phyloP scores from a whole-genome alignment of 2,329 filamentous ascomycete genomes.

The Venturia aucupariae region DNA sequence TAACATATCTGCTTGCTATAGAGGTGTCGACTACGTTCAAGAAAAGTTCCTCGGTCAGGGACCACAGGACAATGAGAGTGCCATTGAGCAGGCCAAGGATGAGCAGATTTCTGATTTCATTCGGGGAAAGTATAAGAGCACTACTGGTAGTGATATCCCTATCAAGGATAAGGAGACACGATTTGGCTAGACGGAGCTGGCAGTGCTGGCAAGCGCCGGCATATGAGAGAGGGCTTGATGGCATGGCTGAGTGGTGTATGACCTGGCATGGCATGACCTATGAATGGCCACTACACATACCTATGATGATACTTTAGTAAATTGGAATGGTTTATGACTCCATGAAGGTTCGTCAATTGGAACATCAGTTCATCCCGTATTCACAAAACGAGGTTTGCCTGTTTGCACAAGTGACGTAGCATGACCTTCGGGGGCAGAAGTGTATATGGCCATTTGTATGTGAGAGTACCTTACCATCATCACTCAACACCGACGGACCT shows the following conservation, averaged over 20 bases:
- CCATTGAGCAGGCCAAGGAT: slow-evolving; percentile 75
- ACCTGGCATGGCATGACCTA: neutral
- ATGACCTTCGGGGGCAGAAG: too few species aligned
- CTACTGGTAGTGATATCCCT: slow-evolving; percentile 44
- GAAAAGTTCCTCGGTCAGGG: slow-evolving; percentile 64
- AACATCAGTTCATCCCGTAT: too few species aligned
- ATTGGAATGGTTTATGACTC: neutral
- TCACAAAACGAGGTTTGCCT: too few species aligned
- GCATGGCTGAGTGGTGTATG: neutral
- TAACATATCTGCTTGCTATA: neutral
- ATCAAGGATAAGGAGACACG: slow-evolving; percentile 8
- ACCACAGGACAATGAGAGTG: slow-evolving; percentile 56
- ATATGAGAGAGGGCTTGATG: neutral
- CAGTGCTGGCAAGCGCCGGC: neutral
- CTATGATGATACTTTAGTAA: neutral
- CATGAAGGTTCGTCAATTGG: too few species aligned
- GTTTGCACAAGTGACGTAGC: too few species aligned
- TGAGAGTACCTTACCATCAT: too few species aligned
- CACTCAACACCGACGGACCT: too few species aligned
- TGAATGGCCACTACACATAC: neutral
- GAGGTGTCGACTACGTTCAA: slow-evolving; percentile 43
- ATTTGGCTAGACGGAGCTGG: neutral
- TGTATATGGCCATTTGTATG: too few species aligned
- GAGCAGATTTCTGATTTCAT: slow-evolving; percentile 68
- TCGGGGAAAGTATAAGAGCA: slow-evolving; percentile 58